These are phyloP conservation scores for Linnemannia zychae DNA, from an alignment of 192 early-diverging fungal genomes.

Conservation along the genomic window DNA sequence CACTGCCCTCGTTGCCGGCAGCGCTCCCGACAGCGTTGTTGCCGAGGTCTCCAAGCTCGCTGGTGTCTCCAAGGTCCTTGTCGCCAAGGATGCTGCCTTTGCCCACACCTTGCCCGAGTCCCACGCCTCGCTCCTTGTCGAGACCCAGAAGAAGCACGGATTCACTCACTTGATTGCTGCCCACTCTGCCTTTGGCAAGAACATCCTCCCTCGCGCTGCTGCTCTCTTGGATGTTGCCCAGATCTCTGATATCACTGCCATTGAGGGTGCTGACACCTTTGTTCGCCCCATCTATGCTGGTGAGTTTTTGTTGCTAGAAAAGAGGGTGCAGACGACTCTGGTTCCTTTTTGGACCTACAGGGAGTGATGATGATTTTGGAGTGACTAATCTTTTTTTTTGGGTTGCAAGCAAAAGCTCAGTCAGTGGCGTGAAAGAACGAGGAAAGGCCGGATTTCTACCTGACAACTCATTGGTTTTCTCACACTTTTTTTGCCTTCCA, in stretches of 20 bases:
- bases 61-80: slow-evolving; percentile 86
- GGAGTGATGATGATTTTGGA: not conserved
- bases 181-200: slow-evolving; percentile 94
- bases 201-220: slow-evolving; percentile 92
- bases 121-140: slow-evolving; percentile 81
- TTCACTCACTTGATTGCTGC: slow-evolving; percentile 91
- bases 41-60: slow-evolving; percentile 71
- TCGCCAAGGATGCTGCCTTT: slow-evolving; percentile 84
- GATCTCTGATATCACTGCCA: slow-evolving; percentile 89
- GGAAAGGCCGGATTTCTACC: not conserved
- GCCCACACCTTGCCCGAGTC: slow-evolving; percentile 87
- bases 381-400: slow-evolving; percentile 9
- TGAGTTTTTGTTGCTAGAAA: slow-evolving; percentile 20
- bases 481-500: not conserved
- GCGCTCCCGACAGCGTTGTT: slow-evolving; percentile 75
- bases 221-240: slow-evolving; percentile 92
- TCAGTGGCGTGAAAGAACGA: not conserved
- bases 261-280: slow-evolving; percentile 90
- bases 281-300: slow-evolving; percentile 98
- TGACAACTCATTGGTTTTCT: not conserved
- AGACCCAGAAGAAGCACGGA: slow-evolving; percentile 73
- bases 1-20: slow-evolving; percentile 91
- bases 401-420: not conserved
- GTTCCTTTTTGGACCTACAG: not conserved
- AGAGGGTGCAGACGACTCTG: not conserved